A percentile compares a stretch with the other conserved stretches of the same genome.
These are phyloP conservation scores for Phoma sp. DNA, from an alignment of 2,329 filamentous ascomycete genomes.

Conservation along the genomic window DNA sequence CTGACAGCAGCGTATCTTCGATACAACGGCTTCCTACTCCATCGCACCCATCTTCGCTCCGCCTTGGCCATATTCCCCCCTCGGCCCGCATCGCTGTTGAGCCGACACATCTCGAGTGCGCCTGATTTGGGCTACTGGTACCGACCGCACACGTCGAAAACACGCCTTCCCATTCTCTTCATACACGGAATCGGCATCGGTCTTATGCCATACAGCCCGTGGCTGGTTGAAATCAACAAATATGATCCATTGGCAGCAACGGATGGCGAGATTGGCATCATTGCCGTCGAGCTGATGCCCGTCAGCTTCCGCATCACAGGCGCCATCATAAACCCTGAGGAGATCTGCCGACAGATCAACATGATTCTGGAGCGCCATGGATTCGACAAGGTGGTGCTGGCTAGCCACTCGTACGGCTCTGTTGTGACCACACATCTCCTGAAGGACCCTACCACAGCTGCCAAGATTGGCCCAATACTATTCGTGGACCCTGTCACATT, in stretches of 20 bases:
- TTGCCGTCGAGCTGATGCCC: conserved; percentile 71
- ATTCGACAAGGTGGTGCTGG: conserved; percentile 66
- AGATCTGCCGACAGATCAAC: conserved; percentile 65
- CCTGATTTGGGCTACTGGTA: conserved; percentile 69
- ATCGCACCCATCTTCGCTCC: conserved; percentile 54
- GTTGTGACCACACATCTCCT: conserved; percentile 70
- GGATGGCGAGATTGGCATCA: conserved; percentile 65
- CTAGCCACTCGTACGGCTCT: conserved; percentile 69
- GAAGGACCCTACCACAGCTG: conserved; percentile 54
- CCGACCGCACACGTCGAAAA: conserved; percentile 67
- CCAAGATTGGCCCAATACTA: conserved; percentile 58
- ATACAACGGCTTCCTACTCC: conserved; percentile 61
- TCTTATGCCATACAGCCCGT: conserved; percentile 67
- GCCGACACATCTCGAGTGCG: conserved; percentile 58
- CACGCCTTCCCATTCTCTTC: conserved; percentile 68
- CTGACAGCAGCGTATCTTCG: conserved; percentile 52
- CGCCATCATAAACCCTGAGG: conserved; percentile 59
- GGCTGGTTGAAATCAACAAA: conserved; percentile 62
- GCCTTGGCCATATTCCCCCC: conserved; percentile 65
- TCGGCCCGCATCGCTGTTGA: conserved; percentile 60
- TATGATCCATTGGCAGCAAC: conserved; percentile 29
- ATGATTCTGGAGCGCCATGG: conserved; percentile 65
- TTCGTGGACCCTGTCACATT: conserved; percentile 72
- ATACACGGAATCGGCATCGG: conserved; percentile 76
- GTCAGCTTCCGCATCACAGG: conserved; percentile 69